Percentiles rank a stretch among this genome's conserved stretches.
These are phyloP conservation scores for Penicillium decumbens DNA, from an alignment of 2,329 filamentous ascomycete species.

Conservation along the genomic window DNA sequence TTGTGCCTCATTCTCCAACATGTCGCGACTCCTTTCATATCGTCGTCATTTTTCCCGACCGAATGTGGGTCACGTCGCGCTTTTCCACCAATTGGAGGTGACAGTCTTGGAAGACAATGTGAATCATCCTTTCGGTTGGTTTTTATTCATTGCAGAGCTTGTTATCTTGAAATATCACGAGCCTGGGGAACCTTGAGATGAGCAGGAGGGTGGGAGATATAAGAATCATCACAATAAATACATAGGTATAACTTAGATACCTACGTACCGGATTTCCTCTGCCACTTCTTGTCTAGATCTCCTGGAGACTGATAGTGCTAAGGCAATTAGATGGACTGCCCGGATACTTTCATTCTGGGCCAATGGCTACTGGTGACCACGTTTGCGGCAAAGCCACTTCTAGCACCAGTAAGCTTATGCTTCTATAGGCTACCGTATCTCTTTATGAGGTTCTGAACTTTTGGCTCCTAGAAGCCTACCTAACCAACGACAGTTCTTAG, in stretches of 20 bases:
- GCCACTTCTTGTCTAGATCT: not conserved
- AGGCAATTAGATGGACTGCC: not conserved
- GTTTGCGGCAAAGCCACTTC: not conserved
- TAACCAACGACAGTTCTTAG: not conserved
- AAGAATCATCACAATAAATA: no score
- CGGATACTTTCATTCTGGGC: not conserved
- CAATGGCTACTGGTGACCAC: not conserved
- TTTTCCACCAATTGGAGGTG: slow-evolving; percentile 10
- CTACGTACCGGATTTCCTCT: not conserved
- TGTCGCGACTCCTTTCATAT: not conserved
- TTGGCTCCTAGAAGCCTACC: not conserved
- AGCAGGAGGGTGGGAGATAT: no score
- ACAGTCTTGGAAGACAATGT: not conserved
- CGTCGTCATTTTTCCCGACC: slow-evolving; percentile 1
- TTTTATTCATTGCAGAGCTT: no score
- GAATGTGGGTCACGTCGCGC: slow-evolving; percentile 1
- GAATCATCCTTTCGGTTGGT: slow-evolving; percentile 6
- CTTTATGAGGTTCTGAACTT: not conserved
- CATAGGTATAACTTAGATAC: not conserved
- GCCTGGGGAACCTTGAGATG: no score
- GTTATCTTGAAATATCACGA: no score
- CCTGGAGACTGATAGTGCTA: not conserved
- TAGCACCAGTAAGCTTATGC: not conserved
- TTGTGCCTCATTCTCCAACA: slow-evolving; percentile 26
- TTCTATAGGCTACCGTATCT: not conserved